Percentiles rank a stretch among this genome's conserved stretches.
Conservation (phyloP, 2,329 filamentous ascomycete species). For the Colletotrichum cereale region DNA sequence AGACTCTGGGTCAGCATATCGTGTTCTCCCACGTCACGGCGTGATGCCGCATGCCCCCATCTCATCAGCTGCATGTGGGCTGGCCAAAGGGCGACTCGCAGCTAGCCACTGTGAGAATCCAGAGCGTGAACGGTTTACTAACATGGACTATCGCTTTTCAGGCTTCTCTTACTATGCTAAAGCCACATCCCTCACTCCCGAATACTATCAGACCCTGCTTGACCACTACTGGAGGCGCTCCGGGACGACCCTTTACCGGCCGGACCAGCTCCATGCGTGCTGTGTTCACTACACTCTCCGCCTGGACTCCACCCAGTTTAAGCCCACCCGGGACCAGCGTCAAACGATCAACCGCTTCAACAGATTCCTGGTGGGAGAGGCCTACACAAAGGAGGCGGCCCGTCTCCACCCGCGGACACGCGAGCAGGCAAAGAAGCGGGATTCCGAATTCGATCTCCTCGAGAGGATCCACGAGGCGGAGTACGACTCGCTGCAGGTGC, state of each 20-base stretch:
- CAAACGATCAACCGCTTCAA: slow-evolving; percentile 84
- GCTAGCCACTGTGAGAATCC: slow-evolving; percentile 11
- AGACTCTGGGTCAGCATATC: slow-evolving; percentile 16
- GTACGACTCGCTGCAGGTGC: slow-evolving; percentile 62
- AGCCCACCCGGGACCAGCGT: slow-evolving; percentile 77
- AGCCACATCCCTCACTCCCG: slow-evolving; percentile 70
- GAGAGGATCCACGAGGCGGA: slow-evolving; percentile 80
- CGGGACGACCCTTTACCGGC: slow-evolving; percentile 79
- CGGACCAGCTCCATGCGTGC: slow-evolving; percentile 83
- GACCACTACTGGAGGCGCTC: slow-evolving; percentile 85
- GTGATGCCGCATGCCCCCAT: slow-evolving; percentile 12
- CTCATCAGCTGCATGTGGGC: slow-evolving; percentile 3
- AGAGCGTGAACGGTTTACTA: slow-evolving; percentile 34
- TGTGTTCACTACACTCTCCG: slow-evolving; percentile 93
- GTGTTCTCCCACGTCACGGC: slow-evolving; percentile 12
- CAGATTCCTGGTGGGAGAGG: slow-evolving; percentile 75
- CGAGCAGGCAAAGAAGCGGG: slow-evolving; percentile 72
- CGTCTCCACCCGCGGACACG: slow-evolving; percentile 75
- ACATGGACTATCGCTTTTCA: slow-evolving; percentile 51
- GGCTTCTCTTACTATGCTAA: slow-evolving; percentile 80
- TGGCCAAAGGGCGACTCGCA: slow-evolving; percentile 7
- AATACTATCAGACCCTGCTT: slow-evolving; percentile 78
- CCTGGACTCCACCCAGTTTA: slow-evolving; percentile 74
- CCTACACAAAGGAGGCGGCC: slow-evolving; percentile 74
- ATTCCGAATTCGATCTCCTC: slow-evolving; percentile 75